phyloP scores from a whole-genome alignment of 139 green algal species.

The Diplosphaera chodatii region DNA sequence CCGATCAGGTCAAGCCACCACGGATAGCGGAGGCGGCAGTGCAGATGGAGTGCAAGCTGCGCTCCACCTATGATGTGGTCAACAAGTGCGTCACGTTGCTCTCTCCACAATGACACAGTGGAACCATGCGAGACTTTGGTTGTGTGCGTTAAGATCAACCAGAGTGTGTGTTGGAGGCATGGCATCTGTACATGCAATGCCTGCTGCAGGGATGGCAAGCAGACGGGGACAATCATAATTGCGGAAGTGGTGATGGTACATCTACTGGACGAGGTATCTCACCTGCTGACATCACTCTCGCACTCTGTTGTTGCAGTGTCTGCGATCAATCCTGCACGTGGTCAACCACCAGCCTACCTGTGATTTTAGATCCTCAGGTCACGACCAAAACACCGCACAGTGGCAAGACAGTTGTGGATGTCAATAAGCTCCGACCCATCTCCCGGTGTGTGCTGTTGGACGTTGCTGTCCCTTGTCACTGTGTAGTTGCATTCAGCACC shows the following conservation, averaged over 20 bases:
- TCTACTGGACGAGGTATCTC: constrained; percentile 55
- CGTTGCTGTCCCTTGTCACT: background rate
- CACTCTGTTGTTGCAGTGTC: too few relatives aligned
- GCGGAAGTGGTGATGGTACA: constrained; percentile 81
- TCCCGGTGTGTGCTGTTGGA: background rate
- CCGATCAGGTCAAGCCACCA: constrained; percentile 67
- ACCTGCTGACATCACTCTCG: too few relatives aligned
- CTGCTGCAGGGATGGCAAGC: constrained; percentile 25
- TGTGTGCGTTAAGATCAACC: too few relatives aligned
- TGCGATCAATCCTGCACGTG: too few relatives aligned
- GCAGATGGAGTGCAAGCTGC: constrained; percentile 83
- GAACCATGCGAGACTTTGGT: too few relatives aligned
- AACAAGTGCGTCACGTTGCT: constrained; percentile 36
- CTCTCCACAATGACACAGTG: background rate
- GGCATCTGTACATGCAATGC: too few relatives aligned
- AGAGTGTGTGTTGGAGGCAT: too few relatives aligned
- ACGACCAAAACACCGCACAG: constrained; percentile 25
- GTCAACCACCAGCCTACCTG: too few relatives aligned
- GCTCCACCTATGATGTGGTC: constrained; percentile 52
- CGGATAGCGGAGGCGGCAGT: constrained; percentile 79
- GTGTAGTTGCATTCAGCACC: too few relatives aligned
- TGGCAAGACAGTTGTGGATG: constrained; percentile 67
- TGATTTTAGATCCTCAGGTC: too few relatives aligned
- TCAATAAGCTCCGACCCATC: constrained; percentile 36
- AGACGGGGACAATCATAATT: constrained; percentile 66